phyloP scores from a whole-genome alignment of 352 stramenopile species.

The Aphanomyces cochlioides region DNA sequence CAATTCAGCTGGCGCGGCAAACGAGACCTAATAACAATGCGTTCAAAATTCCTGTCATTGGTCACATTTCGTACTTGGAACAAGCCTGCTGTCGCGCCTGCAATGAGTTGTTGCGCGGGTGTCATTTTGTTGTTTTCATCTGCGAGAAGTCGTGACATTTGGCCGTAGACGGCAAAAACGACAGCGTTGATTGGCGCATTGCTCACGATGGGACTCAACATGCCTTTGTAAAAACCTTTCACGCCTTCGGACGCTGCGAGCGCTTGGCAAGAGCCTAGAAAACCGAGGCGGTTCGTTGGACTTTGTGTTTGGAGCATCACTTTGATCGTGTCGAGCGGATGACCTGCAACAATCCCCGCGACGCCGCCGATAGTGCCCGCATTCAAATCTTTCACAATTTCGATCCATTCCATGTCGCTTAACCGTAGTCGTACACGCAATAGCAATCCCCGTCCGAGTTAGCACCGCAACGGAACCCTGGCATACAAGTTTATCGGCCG shows the following conservation, averaged over 20 bases:
- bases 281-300: slow-evolving; percentile 32
- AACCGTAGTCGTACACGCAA: slow-evolving; percentile 29
- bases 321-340: slow-evolving; percentile 85
- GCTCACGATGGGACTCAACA: slow-evolving; percentile 70
- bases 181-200: slow-evolving; percentile 87
- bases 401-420: slow-evolving; percentile 66
- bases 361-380: slow-evolving; percentile 74
- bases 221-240: slow-evolving; percentile 63
- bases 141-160: slow-evolving; percentile 46
- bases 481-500: slow-evolving; percentile 16
- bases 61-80: slow-evolving; percentile 40
- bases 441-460: slow-evolving; percentile 27
- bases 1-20: slow-evolving; percentile 68
- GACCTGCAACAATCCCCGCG: slow-evolving; percentile 68
- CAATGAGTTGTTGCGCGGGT: slow-evolving; percentile 50
- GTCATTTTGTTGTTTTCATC: slow-evolving; percentile 40
- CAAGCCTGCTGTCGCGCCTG: slow-evolving; percentile 53
- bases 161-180: slow-evolving; percentile 75
- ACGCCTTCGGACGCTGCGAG: slow-evolving; percentile 57
- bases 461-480: slow-evolving; percentile 19
- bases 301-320: slow-evolving; percentile 68
- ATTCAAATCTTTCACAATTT: slow-evolving; percentile 80
- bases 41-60: too few species aligned
- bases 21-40: slow-evolving; percentile 34
- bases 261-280: slow-evolving; percentile 46